Evolutionary conservation across 192 early-diverging fungal genomes (phyloP), one percentile per base, ranked within the genome.

Genomic region (Chytriomyces sp.): DNA sequence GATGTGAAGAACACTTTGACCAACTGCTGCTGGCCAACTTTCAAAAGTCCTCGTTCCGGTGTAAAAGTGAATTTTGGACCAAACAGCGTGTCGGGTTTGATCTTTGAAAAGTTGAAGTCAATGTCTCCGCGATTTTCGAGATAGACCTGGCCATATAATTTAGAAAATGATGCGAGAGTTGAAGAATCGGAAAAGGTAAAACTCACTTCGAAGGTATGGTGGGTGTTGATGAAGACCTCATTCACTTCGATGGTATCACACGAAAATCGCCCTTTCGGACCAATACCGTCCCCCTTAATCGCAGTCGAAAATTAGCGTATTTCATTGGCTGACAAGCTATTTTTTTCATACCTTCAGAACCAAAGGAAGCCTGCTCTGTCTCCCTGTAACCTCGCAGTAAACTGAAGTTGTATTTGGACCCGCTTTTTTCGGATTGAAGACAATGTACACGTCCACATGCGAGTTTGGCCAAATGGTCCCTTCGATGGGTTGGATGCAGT

Each of bases 91-190:
- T 53, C 57, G 6, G 80, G 63, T 26, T 61, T 72, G n/a, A 64
- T 5, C 0, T 86, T 24, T 13, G 53, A 59, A 67, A 67, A 90
- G 0, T 71, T 65, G 18, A 83, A 78, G 20, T 80, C 75, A 53
- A 91, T 91, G 6, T 89, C 80, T 11, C 89, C 89, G 0, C 74
- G 59, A 69, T 91, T 91, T 65, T 91, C 88, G 5, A 91, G 59
- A 50, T 86, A 50, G 11, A 90, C 76, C 87, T 88, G 26, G 28
- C 18, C 35, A 65, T 53, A 10, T 81, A 7, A 8, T 67, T 82
- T 69, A 62, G 64, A 43, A 64, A 13, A 26, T 7, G 5, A 13
- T 2, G 13, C 16, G 6, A 46, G 16, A 47, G 43, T 7, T 46
- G 45, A 68, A 46, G 46, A 13, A 47, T 68, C 0, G 48, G 20